Conservation (phyloP, 208 protist genomes). For the Kentomonas sorsogonicus region DNA sequence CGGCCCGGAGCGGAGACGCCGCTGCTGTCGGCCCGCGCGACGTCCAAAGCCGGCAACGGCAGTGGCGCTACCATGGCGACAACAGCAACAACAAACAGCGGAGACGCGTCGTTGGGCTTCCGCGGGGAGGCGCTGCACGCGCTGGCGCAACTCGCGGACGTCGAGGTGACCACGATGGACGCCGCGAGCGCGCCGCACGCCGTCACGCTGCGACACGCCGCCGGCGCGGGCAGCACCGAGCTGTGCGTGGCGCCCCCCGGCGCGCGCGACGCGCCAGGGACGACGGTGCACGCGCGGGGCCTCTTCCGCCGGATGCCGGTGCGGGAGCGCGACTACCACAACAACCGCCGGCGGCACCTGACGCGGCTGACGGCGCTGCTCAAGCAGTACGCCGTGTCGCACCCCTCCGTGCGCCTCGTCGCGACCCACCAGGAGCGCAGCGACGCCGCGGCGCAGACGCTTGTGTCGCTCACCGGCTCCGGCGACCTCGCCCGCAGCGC, state of each 20-base stretch:
- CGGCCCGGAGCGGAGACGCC: slow-evolving; percentile 30
- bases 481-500: slow-evolving; percentile 49
- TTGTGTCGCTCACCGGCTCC: slow-evolving; percentile 71
- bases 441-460: slow-evolving; percentile 36
- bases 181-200: slow-evolving; percentile 13
- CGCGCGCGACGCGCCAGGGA: slow-evolving; percentile 47
- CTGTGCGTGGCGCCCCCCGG: not conserved
- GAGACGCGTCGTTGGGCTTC: slow-evolving; percentile 87
- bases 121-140: slow-evolving; percentile 96
- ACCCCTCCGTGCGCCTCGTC: slow-evolving; percentile 60
- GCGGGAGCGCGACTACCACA: slow-evolving; percentile 80
- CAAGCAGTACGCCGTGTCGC: slow-evolving; percentile 85
- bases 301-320: slow-evolving; percentile 90
- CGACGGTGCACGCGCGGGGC: slow-evolving; percentile 59
- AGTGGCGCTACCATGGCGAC: too few species aligned
- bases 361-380: slow-evolving; percentile 38
- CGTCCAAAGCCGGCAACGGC: slow-evolving; percentile 37
- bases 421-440: slow-evolving; percentile 49
- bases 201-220: slow-evolving; percentile 7
- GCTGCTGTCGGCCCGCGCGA: slow-evolving; percentile 53
- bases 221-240: too few species aligned
- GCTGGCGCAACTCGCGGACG: slow-evolving; percentile 70
- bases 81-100: too few species aligned
- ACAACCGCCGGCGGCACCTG: slow-evolving; percentile 70
- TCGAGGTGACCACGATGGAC: slow-evolving; percentile 44